Base-by-base conservation (phyloP, 495 filamentous ascomycete species). In the Trichoderma orchidacearum region DNA sequence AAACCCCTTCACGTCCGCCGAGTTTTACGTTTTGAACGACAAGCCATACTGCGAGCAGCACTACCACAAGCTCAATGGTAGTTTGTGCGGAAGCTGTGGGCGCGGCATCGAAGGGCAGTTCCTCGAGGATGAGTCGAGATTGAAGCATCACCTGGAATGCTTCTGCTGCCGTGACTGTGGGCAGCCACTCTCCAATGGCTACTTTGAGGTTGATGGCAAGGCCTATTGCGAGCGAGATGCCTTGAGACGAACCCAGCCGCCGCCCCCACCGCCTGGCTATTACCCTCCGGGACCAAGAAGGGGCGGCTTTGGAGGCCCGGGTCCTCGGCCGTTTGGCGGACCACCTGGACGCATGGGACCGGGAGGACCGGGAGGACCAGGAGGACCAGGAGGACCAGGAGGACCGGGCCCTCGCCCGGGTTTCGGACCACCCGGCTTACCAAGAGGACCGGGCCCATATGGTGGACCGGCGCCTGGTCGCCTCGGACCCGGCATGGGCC, bases 51-150 rank as follows among this genome's bases (percentile, higher is more conserved):
- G 93, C 72, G 85, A 87, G 30, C 84, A 84, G 31, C 90, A 98
- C 68, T 98, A 98, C 65, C 93, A 98, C 69, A 79, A 87, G 66
- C 79, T 91, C 34, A 98, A 98, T 64, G 82, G 83, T 36, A 92
- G 87, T 21, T 67, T 96, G 0, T 98, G 93, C 65, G 76, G 77
- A 1, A 78, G 77, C 34, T 98, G 93, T 65, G 80, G 87, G 62
- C 70, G 68, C 15, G 93, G 93, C 11, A 97, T 98, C 62, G 93
- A 98, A 64, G 93, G 93, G 2, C 82, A 92, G 59, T 98, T 94
- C 63, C 78, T 97, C n/a, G 90, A 95, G 64, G 95, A 90, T 12
- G 83, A 86, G 38, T 70, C 78, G 41, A 69, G 79, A 45, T 80
- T 79, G 55, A 95, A 95, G 64, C 94, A 92, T 69, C 93, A 98